phyloP scores from a whole-genome alignment of 164 flowering plant genomes.

The Akebia trifoliata region DNA sequence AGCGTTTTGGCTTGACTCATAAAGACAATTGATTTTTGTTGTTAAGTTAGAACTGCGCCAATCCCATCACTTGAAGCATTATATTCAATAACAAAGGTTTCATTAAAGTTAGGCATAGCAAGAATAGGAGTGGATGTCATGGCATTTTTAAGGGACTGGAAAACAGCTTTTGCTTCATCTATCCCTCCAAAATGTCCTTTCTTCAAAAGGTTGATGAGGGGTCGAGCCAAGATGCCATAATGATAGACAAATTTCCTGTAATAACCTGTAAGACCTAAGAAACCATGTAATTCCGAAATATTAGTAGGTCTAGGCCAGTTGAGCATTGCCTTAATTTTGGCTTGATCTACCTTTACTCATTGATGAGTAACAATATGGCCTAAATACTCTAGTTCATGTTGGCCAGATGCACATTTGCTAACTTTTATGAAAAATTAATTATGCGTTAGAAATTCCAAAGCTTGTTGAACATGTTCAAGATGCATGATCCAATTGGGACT shows the following conservation, averaged over 20 bases:
- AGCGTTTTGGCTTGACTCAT: too few relatives aligned
- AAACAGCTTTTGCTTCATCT: too few relatives aligned
- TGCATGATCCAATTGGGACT: background rate
- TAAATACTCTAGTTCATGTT: background rate
- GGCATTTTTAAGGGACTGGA: too few relatives aligned
- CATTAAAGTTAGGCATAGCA: too few relatives aligned
- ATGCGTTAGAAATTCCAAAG: background rate
- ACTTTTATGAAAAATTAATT: background rate
- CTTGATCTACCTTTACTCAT: background rate
- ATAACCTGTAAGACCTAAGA: background rate
- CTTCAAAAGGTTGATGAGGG: background rate
- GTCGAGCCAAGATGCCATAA: background rate
- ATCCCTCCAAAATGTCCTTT: too few relatives aligned
- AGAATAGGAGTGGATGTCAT: too few relatives aligned
- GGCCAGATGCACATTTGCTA: background rate
- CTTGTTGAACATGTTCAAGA: background rate
- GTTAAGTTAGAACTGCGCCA: too few relatives aligned
- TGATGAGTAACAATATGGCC: background rate
- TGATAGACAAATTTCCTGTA: background rate
- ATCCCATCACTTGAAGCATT: too few relatives aligned
- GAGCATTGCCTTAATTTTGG: background rate
- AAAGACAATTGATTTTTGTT: too few relatives aligned
- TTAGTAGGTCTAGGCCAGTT: background rate
- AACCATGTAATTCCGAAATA: background rate
- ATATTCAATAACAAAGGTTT: too few relatives aligned